These are phyloP conservation scores for Cryptosporidium parvum DNA, from an alignment of 169 alveolate genomes.

Conservation along the genomic window DNA sequence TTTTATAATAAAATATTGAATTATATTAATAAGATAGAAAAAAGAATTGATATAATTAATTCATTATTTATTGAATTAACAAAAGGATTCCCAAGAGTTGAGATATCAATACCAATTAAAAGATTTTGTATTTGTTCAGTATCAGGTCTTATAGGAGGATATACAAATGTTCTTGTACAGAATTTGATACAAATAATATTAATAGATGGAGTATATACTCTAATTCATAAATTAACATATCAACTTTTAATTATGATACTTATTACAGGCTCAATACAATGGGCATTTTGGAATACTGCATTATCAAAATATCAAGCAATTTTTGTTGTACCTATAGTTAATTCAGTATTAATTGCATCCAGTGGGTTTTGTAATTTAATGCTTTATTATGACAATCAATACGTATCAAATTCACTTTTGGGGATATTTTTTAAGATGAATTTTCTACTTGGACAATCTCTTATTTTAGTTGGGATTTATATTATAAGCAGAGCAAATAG, in stretches of 20 bases:
- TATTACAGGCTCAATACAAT: slow-evolving; percentile 48
- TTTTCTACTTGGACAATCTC: slow-evolving; percentile 41
- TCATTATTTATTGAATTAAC: neutral
- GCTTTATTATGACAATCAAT: slow-evolving; percentile 33
- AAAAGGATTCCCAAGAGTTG: slow-evolving; percentile 48
- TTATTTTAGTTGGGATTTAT: slow-evolving; percentile 52
- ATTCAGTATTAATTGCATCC: slow-evolving; percentile 67
- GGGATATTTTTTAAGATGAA: neutral
- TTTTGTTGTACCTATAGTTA: slow-evolving; percentile 67
- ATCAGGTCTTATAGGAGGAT: slow-evolving; percentile 70
- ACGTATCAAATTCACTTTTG: neutral
- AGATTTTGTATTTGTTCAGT: slow-evolving; percentile 65
- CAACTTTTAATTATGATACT: slow-evolving; percentile 5
- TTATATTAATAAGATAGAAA: slow-evolving; percentile 9
- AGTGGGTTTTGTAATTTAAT: slow-evolving; percentile 67
- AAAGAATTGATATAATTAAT: neutral
- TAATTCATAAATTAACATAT: slow-evolving; percentile 33
- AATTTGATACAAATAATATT: slow-evolving; percentile 44
- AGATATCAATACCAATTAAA: slow-evolving; percentile 23
- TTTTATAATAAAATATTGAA: neutral
- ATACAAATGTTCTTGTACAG: slow-evolving; percentile 53
- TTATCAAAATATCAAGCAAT: slow-evolving; percentile 66
- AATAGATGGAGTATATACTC: neutral
- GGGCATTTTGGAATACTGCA: slow-evolving; percentile 53
- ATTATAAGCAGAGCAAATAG: slow-evolving; percentile 42